Conservation (phyloP, 768 basidiomycete species). For the Hericium rajendrae region DNA sequence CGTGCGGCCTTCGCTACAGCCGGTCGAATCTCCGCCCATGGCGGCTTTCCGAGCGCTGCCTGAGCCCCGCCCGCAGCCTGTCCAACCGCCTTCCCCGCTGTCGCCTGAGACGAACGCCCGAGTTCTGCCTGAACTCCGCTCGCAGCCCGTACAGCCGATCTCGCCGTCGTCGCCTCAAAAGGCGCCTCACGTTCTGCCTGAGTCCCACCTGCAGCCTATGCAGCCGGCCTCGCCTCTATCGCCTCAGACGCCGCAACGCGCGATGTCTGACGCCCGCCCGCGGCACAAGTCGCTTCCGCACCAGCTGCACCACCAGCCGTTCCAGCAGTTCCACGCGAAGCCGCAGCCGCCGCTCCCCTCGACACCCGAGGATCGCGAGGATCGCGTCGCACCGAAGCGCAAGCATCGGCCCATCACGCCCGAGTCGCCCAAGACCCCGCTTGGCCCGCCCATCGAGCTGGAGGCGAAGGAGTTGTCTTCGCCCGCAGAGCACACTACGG, state of each 20-base stretch:
- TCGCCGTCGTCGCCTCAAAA: background rate
- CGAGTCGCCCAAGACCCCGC: constrained; percentile 1
- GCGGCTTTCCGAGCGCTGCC: background rate
- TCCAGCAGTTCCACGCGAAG: background rate
- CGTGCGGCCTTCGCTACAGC: too few species aligned
- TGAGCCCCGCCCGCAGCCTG: background rate
- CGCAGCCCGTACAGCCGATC: background rate
- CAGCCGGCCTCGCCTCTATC: background rate
- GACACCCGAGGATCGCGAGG: too few species aligned
- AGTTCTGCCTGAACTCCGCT: background rate
- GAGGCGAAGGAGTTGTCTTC: background rate
- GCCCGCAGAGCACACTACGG: background rate
- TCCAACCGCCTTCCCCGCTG: background rate
- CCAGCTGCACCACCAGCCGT: background rate
- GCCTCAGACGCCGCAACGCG: background rate
- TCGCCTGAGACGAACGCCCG: background rate
- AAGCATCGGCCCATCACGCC: constrained; percentile 7
- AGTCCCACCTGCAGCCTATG: background rate
- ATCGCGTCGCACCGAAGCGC: background rate
- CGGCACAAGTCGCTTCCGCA: background rate
- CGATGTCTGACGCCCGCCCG: background rate
- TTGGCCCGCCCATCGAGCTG: background rate
- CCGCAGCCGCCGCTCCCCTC: background rate
- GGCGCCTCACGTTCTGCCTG: background rate
- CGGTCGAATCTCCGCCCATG: background rate